Conservation (phyloP, 2,329 filamentous ascomycete genomes). For the Coniochaeta ligniaria region DNA sequence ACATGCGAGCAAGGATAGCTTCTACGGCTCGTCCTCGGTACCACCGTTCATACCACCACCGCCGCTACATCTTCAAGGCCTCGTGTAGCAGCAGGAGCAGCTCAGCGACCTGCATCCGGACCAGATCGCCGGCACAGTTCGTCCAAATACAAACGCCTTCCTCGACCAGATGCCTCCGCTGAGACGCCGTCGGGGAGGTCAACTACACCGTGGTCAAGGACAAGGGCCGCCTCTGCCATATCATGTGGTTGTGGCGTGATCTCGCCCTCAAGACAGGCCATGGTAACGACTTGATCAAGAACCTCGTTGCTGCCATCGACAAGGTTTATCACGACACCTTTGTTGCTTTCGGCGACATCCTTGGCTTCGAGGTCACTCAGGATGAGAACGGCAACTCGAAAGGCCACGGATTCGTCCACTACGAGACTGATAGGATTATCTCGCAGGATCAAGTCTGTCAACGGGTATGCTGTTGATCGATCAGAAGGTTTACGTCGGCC, state of each 20-base stretch:
- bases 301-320: conserved; percentile 95
- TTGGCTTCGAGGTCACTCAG: conserved; percentile 98
- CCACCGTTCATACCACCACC: no score
- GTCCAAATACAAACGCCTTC: no score
- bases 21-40: no score
- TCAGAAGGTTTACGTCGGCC: no score
- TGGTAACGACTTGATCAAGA: conserved; percentile 99
- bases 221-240: conserved; percentile 95
- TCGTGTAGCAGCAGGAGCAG: no score
- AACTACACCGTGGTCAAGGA: conserved; percentile 99
- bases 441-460: no score
- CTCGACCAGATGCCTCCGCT: no score
- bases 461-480: no score
- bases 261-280: conserved; percentile 98
- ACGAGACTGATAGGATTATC: conserved; percentile 98
- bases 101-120: no score
- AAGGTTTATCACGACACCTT: conserved; percentile 99
- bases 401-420: conserved; percentile 98
- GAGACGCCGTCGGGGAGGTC: conserved; percentile 97
- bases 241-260: conserved; percentile 99
- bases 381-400: conserved; percentile 96
- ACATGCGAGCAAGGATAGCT: no score
- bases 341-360: conserved; percentile 96
- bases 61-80: no score
- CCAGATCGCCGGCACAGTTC: no score